Evolutionary conservation across 1,139 yeast species (phyloP), one percentile per base, ranked within the genome.

Genomic region (Yamadazyma sp.): DNA sequence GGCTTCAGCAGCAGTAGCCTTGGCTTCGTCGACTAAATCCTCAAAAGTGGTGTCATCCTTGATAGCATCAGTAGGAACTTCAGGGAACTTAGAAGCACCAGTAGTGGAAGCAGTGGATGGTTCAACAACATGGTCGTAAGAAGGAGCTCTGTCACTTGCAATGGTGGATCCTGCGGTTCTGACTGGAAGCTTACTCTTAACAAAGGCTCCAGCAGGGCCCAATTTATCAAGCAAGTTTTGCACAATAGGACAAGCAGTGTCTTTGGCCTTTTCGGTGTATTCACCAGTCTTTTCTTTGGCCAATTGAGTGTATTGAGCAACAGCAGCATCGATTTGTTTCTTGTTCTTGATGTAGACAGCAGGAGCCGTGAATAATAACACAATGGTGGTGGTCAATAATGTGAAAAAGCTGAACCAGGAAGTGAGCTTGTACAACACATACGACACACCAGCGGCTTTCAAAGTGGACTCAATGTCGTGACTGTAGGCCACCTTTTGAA

Each of bases 121-220:
- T 10, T 27, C 16, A 22, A 12, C 10, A 27, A 5, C 18, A 10
- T 24, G 6, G 6, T 12, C 20, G 32, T 51, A 62, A 34, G 60
- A 33, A 10, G 47, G 9, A 37, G 47, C 35, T 57, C 53, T 71
- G 44, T 59, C 62, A 41, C 64, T 62, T 45, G 83, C 80, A 48
- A 85, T 83, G 39, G 86, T 80, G 37, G 85, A 68, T 39, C 87
- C 82, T 37, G 86, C 86, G 50, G 87, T 80, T 78, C 87, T 80
- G 46, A 78, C 76, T 41, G 86, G 84, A 54, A 80, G 61, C 59
- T 78, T 74, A 41, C 80, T 73, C 56, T 76, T 64, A 53, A 82
- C 64, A 51, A 77, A 78, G 30, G 72, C 55, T 37, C 81, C 78
- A 41, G 82, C 76, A 42, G 90, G 92, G 35, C 86, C 86, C 42